phyloP scores from a whole-genome alignment of 257 asterid species.

The Misopates orontium region DNA sequence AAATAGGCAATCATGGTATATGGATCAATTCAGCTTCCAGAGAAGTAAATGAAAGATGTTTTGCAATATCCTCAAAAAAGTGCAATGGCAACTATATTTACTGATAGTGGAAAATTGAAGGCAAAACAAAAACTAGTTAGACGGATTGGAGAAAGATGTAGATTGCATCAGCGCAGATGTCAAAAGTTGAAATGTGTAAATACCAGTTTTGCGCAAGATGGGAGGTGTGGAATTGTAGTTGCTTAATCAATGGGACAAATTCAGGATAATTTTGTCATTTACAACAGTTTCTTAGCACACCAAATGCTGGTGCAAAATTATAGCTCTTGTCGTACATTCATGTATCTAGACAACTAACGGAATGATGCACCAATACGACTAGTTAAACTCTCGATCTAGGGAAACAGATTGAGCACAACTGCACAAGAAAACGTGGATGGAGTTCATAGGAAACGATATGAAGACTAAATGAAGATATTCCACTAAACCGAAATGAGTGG shows the following conservation, averaged over 20 bases:
- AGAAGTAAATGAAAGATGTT: constrained; percentile 10
- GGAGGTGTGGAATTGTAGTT: background rate
- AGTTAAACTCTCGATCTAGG: too few relatives aligned
- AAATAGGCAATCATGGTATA: constrained; percentile 12
- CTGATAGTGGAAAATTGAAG: background rate
- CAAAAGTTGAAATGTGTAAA: constrained; percentile 12
- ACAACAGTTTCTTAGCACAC: background rate
- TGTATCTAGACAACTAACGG: constrained; percentile 22
- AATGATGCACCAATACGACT: too few relatives aligned
- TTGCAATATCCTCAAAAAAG: constrained; percentile 5
- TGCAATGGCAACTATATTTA: background rate
- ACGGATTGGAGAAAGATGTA: constrained; percentile 7
- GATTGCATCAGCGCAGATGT: background rate
- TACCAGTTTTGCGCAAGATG: constrained; percentile 1
- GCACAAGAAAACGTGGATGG: too few relatives aligned
- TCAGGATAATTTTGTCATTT: constrained; percentile 2
- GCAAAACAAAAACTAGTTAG: background rate
- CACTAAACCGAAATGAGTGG: too few relatives aligned
- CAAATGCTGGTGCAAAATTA: constrained; percentile 22
- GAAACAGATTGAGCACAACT: too few relatives aligned
- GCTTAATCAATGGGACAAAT: background rate
- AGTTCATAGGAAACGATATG: too few relatives aligned
- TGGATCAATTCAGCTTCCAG: background rate
- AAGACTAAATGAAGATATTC: too few relatives aligned
- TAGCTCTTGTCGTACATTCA: constrained; percentile 17